Base-by-base conservation (phyloP, 345 rosid genomes). In the Linum lewisii region DNA sequence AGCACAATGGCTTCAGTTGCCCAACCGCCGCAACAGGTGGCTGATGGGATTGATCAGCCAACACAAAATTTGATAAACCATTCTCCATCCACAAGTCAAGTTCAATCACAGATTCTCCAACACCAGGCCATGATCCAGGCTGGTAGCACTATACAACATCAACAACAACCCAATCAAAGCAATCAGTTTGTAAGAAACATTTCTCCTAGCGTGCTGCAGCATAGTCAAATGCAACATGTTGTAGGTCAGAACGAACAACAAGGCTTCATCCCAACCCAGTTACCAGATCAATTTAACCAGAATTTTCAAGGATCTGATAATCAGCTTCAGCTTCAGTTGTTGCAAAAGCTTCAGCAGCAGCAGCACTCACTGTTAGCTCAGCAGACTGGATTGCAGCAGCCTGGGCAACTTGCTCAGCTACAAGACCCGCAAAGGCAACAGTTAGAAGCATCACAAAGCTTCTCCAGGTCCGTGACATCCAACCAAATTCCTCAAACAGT, bases 341-440 rank as follows among this genome's bases (percentile, higher is more conserved):
- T 89, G 67, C 95, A 89, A 78, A 85, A 85, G 72, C 76, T 87
- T 74, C 97, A 83, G 61, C 85, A 81, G 67, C 88, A 81, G 58
- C 83, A 78, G 24, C 87, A 79, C 58, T 66, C 75, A 8, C 51
- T 77, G 69, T 60, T 78, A 67, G 66, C 71, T 0, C 84, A 78
- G 54, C 87, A 81, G 66, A 65, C 82, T 36, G 63, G 52, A 2
- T 50, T 73, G 66, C 88, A 76, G 51, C 89, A 76, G 61, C 61
- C 79, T 54, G 64, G 64, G 63, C 82, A 75, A 59, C 67, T 69
- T 36, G 15, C 60, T 38, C 83, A 76, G 52, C 69, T 77, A 57
- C 84, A 80, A 66, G 84, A 82, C 60, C 83, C 70, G 66, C 80
- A 79, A 57, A 72, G 73, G 70, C 90, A 74, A 53, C 63, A 66